These are phyloP conservation scores for Sphaerostilbella broomeana DNA, from an alignment of 2,329 filamentous ascomycete genomes.

Conservation along the genomic window DNA sequence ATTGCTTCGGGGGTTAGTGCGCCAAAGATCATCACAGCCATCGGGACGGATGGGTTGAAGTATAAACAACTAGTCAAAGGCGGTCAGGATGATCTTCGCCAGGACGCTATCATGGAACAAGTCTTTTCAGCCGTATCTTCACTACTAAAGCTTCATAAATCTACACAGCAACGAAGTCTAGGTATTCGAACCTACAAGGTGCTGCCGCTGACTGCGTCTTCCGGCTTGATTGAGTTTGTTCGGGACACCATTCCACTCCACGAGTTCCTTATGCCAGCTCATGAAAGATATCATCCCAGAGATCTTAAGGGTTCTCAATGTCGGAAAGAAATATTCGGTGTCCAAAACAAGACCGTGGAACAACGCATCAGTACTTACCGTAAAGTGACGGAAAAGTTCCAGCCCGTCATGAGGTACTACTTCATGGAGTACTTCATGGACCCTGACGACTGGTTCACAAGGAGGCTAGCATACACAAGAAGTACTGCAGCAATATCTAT, in stretches of 20 bases:
- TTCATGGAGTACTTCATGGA: conserved; percentile 93
- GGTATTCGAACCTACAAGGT: conserved; percentile 97
- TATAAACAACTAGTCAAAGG: conserved; percentile 95
- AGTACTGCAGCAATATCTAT: conserved; percentile 94
- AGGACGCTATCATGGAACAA: conserved; percentile 99
- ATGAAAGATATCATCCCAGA: conserved; percentile 77
- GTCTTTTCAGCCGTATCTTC: conserved; percentile 95
- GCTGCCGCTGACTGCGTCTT: conserved; percentile 73
- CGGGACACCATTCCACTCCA: conserved; percentile 87
- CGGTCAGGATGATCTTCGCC: conserved; percentile 89
- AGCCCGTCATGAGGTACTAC: conserved; percentile 93
- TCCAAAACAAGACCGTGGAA: conserved; percentile 62
- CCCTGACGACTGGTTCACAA: conserved; percentile 92
- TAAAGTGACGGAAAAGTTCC: conserved; percentile 72
- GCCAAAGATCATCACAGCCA: conserved; percentile 83
- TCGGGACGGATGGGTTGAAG: conserved; percentile 67
- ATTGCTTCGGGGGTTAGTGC: conserved; percentile 88
- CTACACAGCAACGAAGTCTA: conserved; percentile 80
- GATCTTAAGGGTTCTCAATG: conserved; percentile 72
- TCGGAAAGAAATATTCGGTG: conserved; percentile 70
- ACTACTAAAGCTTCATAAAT: conserved; percentile 76
- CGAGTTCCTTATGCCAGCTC: conserved; percentile 85
- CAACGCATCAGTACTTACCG: conserved; percentile 68
- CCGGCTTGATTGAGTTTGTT: conserved; percentile 96
- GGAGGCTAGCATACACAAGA: conserved; percentile 82